Percentiles rank a stretch among this genome's conserved stretches.
phyloP scores from a whole-genome alignment of 176 grass and related monocot genomes.

The Triticum timopheevii region DNA sequence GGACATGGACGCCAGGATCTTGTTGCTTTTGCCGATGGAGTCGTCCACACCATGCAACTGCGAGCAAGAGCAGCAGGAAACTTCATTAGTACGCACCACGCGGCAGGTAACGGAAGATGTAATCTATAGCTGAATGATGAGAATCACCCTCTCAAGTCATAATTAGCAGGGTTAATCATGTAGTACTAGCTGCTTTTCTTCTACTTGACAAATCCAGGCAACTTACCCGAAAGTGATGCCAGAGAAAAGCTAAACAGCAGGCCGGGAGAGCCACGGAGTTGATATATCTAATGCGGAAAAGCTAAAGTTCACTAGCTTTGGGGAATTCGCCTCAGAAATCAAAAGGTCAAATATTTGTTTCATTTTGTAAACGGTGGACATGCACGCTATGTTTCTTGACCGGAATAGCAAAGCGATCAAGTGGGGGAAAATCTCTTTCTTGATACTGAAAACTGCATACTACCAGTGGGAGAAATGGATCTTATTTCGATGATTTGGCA shows the following conservation, averaged over 20 bases:
- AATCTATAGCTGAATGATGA: background rate
- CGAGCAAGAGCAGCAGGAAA: background rate
- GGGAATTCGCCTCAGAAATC: background rate
- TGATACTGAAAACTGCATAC: background rate
- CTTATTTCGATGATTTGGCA: background rate
- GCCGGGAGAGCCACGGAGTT: background rate
- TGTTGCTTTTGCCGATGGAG: constrained; percentile 81
- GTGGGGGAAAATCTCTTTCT: background rate
- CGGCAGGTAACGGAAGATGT: background rate
- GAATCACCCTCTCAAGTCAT: background rate
- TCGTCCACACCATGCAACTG: constrained; percentile 91
- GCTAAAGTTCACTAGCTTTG: background rate
- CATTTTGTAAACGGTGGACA: background rate
- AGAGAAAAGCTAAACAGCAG: background rate
- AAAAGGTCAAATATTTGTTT: background rate
- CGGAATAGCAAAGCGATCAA: background rate
- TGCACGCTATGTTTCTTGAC: background rate
- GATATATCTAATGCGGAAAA: background rate
- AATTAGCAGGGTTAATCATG: background rate
- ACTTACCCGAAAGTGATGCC: background rate
- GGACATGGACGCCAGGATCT: constrained; percentile 75
- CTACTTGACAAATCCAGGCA: background rate
- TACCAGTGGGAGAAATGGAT: background rate
- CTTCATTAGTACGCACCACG: background rate
- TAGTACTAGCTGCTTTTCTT: background rate